Base-by-base conservation (phyloP, 148 eudicot species). In the Vaccinium darrowii region DNA sequence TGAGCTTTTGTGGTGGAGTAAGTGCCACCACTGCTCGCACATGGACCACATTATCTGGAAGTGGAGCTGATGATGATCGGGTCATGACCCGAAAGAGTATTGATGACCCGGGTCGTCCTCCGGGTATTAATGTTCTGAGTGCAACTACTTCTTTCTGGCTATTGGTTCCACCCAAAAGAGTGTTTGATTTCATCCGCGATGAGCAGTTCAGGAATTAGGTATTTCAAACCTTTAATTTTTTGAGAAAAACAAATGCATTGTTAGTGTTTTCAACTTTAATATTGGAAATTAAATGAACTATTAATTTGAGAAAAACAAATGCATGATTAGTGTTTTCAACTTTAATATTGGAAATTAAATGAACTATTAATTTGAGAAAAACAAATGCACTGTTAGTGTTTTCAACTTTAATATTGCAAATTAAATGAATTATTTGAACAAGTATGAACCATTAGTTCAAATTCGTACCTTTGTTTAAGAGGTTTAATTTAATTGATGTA, bases 111-210 rank as follows among this genome's bases (percentile, higher is more conserved):
- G 90, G 89, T 43, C 84, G 81, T n/a, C 92, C 92, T 9, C 86
- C 87, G 25, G 92, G 91, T 1, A 83, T 89, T 23, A n/a, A n/a
- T n/a, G 90, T 89, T 21, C 89, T 92, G 19, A 90, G 89, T 67
- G 89, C 88, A 23, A 89, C 91, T 9, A 88, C 92, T 67, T 89
- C 93, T 3, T 87, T 92, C 15, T 91, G 93, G 93, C 84, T 92
- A 21, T 91, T 92, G 2, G 89, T 90, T 58, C 73, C 90, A 1
- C 93, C 91, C 2, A 91, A 88, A 30, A 49, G 81, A 60, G 91
- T 92, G 25, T 92, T 91, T 69, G 92, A 88, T 69, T 92, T 88
- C 81, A 87, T 92, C 11, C 88, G 67, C 1, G 39, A 87, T 82
- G 85, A 87, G 5, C 83, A 79, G 71, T 73, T 77, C 6, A 57